These are phyloP conservation scores for Amylostereum areolatum DNA, from an alignment of 1,284 basidiomycete species.

Conservation along the genomic window DNA sequence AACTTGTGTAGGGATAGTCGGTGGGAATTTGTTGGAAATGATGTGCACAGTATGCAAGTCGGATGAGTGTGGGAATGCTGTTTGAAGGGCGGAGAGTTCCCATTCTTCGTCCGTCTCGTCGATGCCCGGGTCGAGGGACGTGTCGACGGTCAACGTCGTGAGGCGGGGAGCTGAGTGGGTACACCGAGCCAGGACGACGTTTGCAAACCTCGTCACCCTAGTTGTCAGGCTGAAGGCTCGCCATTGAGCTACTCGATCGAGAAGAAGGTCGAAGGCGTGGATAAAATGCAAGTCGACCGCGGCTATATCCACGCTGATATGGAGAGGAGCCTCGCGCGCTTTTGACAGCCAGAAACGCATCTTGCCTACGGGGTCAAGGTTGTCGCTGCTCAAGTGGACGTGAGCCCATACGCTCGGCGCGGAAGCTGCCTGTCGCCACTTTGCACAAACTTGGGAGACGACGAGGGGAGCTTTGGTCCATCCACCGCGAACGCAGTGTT, in stretches of 20 bases:
- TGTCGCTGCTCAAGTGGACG: slow-evolving; percentile 45
- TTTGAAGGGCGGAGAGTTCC: slow-evolving; percentile 20
- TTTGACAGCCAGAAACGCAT: slow-evolving; percentile 47
- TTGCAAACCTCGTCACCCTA: slow-evolving; percentile 29
- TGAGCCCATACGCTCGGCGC: slow-evolving; percentile 54
- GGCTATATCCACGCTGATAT: slow-evolving; percentile 34
- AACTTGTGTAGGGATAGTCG: slow-evolving; percentile 29
- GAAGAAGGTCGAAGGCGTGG: slow-evolving; percentile 35
- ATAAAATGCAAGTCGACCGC: slow-evolving; percentile 14
- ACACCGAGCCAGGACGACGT: slow-evolving; percentile 33
- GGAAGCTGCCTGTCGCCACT: slow-evolving; percentile 50
- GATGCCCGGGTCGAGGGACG: slow-evolving; percentile 9
- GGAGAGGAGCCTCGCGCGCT: slow-evolving; percentile 33
- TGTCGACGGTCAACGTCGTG: too few species aligned
- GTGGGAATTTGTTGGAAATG: slow-evolving; percentile 30
- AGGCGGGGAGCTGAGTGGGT: slow-evolving; percentile 1
- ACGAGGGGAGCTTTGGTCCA: slow-evolving; percentile 52
- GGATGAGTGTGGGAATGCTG: slow-evolving; percentile 30
- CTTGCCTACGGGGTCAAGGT: slow-evolving; percentile 33
- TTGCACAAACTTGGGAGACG: slow-evolving; percentile 53
- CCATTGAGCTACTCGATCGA: slow-evolving; percentile 38
- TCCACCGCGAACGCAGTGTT: slow-evolving; percentile 40
- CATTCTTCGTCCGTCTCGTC: slow-evolving; percentile 11
- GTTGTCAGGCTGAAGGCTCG: slow-evolving; percentile 34
- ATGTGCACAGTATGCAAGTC: slow-evolving; percentile 27